Conservation (phyloP, 768 basidiomycete species). For the Trichaptum fuscoviolaceum region DNA sequence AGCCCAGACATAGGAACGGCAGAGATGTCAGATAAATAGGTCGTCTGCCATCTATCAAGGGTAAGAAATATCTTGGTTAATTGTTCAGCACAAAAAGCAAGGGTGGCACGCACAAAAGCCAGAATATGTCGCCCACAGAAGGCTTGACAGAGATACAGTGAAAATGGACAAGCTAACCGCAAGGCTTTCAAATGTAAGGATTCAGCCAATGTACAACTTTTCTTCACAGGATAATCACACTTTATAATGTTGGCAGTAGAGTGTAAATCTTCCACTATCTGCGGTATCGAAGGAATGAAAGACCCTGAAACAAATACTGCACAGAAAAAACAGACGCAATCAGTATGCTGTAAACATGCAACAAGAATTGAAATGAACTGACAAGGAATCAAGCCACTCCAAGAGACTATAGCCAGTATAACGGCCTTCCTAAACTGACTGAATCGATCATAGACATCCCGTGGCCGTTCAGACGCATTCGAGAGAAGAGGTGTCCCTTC, state of each 20-base stretch:
- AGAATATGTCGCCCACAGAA: slow-evolving; percentile 48
- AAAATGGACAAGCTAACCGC: slow-evolving; percentile 49
- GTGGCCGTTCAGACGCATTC: not conserved
- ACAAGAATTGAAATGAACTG: slow-evolving; percentile 20
- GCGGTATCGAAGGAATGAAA: slow-evolving; percentile 71
- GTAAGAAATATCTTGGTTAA: not conserved
- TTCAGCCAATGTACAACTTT: not conserved
- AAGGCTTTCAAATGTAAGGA: slow-evolving; percentile 25
- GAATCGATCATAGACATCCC: slow-evolving; percentile 56
- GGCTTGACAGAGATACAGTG: slow-evolving; percentile 37
- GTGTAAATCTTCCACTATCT: slow-evolving; percentile 60
- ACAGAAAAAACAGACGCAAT: not conserved
- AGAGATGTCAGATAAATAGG: slow-evolving; percentile 53
- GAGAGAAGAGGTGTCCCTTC: slow-evolving; percentile 8
- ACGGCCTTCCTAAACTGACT: slow-evolving; percentile 40
- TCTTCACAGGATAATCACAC: slow-evolving; percentile 23
- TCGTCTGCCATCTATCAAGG: slow-evolving; percentile 53
- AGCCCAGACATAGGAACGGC: slow-evolving; percentile 54
- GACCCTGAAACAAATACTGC: slow-evolving; percentile 64
- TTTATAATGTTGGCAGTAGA: slow-evolving; percentile 55
- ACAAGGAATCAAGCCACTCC: slow-evolving; percentile 62
- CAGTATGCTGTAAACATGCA: not conserved
- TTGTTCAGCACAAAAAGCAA: slow-evolving; percentile 3
- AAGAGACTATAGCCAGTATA: slow-evolving; percentile 55
- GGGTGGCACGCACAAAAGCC: slow-evolving; percentile 40